phyloP scores from a whole-genome alignment of 164 flowering plant genomes.

The Macadamia tetraphylla region DNA sequence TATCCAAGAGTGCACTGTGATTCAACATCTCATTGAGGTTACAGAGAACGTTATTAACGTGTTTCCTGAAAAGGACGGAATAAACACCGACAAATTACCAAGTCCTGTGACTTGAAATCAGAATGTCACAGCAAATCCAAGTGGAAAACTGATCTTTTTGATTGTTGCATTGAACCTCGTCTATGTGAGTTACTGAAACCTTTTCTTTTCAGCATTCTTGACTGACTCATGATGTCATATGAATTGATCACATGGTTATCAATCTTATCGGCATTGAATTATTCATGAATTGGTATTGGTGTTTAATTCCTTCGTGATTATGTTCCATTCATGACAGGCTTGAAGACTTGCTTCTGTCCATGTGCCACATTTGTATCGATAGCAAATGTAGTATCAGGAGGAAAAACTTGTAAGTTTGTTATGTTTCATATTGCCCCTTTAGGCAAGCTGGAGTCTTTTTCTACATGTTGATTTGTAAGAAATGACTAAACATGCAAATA shows the following conservation, averaged over 20 bases:
- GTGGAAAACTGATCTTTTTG: constrained; percentile 47
- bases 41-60: constrained; percentile 29
- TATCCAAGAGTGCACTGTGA: constrained; percentile 25
- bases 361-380: constrained; percentile 42
- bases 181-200: constrained; percentile 23
- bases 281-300: neutral
- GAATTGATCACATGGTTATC: no score
- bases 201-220: neutral
- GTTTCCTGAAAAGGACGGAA: constrained; percentile 19
- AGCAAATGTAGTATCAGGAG: constrained; percentile 24
- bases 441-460: no score
- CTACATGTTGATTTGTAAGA: no score
- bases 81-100: constrained; percentile 5
- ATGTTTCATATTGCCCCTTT: neutral
- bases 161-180: constrained; percentile 40
- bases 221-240: neutral
- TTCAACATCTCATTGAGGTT: constrained; percentile 36
- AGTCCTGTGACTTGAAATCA: constrained; percentile 4
- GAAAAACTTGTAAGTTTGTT: constrained; percentile 33
- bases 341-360: constrained; percentile 40
- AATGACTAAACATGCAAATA: no score
- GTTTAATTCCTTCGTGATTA: no score
- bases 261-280: neutral
- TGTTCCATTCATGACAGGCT: constrained; percentile 19
- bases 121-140: constrained; percentile 14